Conservation (phyloP, 208 protist species). For the Kentomonas sorsogonicus region DNA sequence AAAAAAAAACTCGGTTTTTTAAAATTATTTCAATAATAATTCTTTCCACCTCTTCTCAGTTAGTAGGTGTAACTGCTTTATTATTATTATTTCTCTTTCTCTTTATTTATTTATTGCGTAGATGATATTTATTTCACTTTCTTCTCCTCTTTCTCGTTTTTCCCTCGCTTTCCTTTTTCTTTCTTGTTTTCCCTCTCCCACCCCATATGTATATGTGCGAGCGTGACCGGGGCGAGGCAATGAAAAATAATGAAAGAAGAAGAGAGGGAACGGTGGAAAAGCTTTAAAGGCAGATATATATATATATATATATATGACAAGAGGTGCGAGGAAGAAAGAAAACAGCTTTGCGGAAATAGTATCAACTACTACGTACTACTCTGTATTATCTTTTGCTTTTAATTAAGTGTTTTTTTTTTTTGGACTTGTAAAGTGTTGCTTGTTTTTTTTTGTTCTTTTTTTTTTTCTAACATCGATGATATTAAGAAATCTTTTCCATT, state of each 20-base stretch:
- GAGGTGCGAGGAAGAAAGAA: no score
- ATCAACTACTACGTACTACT: no score
- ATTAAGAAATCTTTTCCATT: neutral
- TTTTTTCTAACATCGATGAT: conserved; percentile 3
- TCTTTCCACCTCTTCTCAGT: neutral
- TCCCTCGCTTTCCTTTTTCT: neutral
- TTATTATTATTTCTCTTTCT: neutral
- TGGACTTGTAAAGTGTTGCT: neutral
- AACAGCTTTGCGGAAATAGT: no score
- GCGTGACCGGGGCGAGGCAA: neutral
- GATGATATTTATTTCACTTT: neutral
- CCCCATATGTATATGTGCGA: neutral
- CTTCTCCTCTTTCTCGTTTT: neutral
- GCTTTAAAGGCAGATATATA: no score
- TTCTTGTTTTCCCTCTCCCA: neutral
- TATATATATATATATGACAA: no score
- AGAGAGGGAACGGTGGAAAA: no score
- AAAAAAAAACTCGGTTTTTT: neutral
- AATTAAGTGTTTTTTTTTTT: neutral
- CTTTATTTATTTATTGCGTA: no score
- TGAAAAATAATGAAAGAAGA: neutral
- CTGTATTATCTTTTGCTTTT: no score
- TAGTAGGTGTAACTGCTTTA: neutral
- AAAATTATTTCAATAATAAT: neutral
- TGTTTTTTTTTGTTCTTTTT: neutral